Evolutionary conservation across 306 rosid genomes (phyloP).

Genomic region (Malus sylvestris): DNA sequence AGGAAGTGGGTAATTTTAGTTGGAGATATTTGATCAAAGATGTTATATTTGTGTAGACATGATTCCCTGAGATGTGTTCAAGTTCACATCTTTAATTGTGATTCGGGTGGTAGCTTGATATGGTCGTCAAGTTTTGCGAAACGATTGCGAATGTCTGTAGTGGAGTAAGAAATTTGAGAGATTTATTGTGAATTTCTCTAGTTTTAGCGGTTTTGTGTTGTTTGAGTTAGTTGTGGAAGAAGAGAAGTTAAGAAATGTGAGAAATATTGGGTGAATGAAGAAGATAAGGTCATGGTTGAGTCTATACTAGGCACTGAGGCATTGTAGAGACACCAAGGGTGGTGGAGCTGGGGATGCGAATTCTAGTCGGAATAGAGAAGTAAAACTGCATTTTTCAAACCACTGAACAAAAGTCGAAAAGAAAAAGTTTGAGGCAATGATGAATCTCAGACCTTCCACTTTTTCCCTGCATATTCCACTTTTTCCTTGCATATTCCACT

Average conservation of each 20-base stretch:
- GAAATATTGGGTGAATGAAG: conserved; percentile 62
- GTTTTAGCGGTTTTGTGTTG: conserved; percentile 3
- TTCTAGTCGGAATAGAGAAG: conserved; percentile 32
- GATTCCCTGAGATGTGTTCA: conserved; percentile 5
- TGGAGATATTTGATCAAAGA: not conserved
- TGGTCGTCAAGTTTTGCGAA: not conserved
- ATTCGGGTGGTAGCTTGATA: not conserved
- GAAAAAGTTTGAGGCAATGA: too few species aligned
- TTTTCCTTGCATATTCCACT: too few species aligned
- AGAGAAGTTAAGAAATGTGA: conserved; percentile 36
- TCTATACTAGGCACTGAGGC: conserved; percentile 72
- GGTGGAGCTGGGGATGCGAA: conserved; percentile 14
- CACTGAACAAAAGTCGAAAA: too few species aligned
- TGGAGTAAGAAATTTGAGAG: not conserved
- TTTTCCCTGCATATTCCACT: too few species aligned
- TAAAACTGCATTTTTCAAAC: conserved; percentile 17
- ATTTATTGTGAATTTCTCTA: not conserved
- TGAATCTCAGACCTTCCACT: too few species aligned
- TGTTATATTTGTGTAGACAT: conserved; percentile 4
- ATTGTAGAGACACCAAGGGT: conserved; percentile 41
- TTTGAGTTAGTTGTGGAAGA: conserved; percentile 16
- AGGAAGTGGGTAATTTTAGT: not conserved
- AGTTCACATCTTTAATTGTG: not conserved
- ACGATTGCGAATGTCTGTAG: not conserved
- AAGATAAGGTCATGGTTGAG: conserved; percentile 64